Evolutionary conservation across 2,329 filamentous ascomycete genomes (phyloP).

Genomic region (Tolypocladium album): DNA sequence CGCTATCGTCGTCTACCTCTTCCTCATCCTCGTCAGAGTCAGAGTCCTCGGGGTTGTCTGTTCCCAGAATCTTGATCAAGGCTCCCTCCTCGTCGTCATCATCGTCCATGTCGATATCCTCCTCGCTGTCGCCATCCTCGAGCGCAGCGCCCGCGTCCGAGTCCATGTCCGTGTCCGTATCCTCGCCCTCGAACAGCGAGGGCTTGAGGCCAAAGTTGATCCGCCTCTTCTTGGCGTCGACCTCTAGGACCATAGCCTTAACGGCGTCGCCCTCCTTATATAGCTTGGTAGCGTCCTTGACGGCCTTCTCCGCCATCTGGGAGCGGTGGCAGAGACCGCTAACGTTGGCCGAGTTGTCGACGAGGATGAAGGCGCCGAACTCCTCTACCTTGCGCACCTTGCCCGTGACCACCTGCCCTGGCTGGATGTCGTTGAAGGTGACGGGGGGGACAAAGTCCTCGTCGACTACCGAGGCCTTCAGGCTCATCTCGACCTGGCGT

Average conservation of each 20-base stretch:
- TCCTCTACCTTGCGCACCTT: conserved; percentile 90
- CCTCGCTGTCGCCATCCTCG: conserved; percentile 35
- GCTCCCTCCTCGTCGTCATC: conserved; percentile 15
- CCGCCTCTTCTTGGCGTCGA: conserved; percentile 64
- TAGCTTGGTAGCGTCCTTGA: conserved; percentile 78
- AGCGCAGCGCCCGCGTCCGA: conserved; percentile 35
- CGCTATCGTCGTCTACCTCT: conserved; percentile 22
- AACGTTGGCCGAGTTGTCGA: conserved; percentile 79
- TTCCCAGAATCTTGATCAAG: conserved; percentile 32
- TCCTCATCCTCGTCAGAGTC: conserved; percentile 15
- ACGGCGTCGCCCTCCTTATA: conserved; percentile 89
- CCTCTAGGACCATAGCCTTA: conserved; percentile 76
- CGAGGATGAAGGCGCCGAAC: conserved; percentile 86
- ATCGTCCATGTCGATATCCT: conserved; percentile 40
- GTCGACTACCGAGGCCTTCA: conserved; percentile 78
- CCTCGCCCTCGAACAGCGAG: conserved; percentile 68
- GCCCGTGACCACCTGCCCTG: conserved; percentile 75
- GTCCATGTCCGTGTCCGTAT: conserved; percentile 38
- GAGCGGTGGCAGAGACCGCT: conserved; percentile 88
- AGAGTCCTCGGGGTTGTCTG: conserved; percentile 32
- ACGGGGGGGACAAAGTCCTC: conserved; percentile 64
- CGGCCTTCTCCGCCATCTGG: conserved; percentile 76
- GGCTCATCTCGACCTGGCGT: conserved; percentile 70
- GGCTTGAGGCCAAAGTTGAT: conserved; percentile 90
- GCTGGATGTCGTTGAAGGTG: conserved; percentile 66